Evolutionary conservation across 495 filamentous ascomycete genomes (phyloP).

Genomic region (Aspergillus olivimuriae): DNA sequence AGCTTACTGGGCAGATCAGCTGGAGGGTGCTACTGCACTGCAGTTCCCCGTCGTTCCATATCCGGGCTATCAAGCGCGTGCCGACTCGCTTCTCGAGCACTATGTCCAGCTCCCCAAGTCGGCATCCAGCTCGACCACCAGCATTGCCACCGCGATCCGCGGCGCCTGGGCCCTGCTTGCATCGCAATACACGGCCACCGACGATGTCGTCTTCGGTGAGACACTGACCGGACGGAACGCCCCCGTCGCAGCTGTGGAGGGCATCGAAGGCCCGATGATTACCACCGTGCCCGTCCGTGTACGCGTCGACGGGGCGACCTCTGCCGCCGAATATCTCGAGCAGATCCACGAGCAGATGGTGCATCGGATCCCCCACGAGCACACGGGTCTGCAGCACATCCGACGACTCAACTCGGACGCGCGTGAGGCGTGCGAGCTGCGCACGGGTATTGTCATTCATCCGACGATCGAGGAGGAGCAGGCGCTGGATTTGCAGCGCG

Average conservation of each 20-base stretch:
- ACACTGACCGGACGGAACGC: slow-evolving; percentile 49
- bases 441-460: slow-evolving; percentile 52
- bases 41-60: slow-evolving; percentile 54
- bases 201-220: slow-evolving; percentile 54
- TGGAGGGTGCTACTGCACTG: neutral
- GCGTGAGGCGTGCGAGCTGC: slow-evolving; percentile 57
- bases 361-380: slow-evolving; percentile 53
- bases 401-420: slow-evolving; percentile 54
- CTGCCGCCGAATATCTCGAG: slow-evolving; percentile 31
- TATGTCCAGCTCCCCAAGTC: slow-evolving; percentile 34
- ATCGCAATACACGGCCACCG: slow-evolving; percentile 44
- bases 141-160: slow-evolving; percentile 51
- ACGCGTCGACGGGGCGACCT: slow-evolving; percentile 18
- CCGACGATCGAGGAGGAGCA: slow-evolving; percentile 5
- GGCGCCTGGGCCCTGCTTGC: slow-evolving; percentile 57
- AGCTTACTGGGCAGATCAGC: neutral
- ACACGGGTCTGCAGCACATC: slow-evolving; percentile 66
- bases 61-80: slow-evolving; percentile 46
- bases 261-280: slow-evolving; percentile 51
- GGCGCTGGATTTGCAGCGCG: slow-evolving; percentile 19
- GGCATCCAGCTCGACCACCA: neutral
- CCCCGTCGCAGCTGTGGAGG: slow-evolving; percentile 37
- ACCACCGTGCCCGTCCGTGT: slow-evolving; percentile 60
- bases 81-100: slow-evolving; percentile 45
- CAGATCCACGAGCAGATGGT: slow-evolving; percentile 47